Evolutionary conservation across 2,329 filamentous ascomycete genomes (phyloP).

Genomic region (Didymellaceae sp.): DNA sequence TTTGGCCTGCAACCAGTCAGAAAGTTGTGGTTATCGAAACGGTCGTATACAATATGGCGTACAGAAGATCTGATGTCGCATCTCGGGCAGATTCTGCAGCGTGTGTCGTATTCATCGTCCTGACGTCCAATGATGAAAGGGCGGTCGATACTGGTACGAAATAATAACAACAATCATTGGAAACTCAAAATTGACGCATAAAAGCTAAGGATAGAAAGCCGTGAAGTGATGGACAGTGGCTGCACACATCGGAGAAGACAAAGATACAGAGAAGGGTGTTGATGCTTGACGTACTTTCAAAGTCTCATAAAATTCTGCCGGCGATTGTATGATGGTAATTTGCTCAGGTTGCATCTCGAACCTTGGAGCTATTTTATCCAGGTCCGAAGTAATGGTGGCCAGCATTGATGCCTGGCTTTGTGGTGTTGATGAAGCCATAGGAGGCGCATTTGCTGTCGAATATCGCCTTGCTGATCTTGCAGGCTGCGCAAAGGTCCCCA

Average conservation of each 20-base stretch:
- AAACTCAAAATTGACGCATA: too few species aligned
- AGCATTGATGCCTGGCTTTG: constrained; percentile 62
- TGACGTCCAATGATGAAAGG: neutral
- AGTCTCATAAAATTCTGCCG: constrained; percentile 87
- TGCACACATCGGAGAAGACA: too few species aligned
- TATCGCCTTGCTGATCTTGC: constrained; percentile 33
- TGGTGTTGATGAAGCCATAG: constrained; percentile 37
- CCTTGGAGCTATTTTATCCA: constrained; percentile 88
- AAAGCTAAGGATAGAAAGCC: too few species aligned
- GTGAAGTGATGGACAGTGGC: too few species aligned
- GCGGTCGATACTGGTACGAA: too few species aligned
- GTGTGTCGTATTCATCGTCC: neutral
- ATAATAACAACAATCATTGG: too few species aligned
- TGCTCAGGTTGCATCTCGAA: constrained; percentile 85
- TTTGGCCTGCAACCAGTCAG: constrained; percentile 58
- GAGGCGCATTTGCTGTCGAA: constrained; percentile 41
- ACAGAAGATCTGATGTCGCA: neutral
- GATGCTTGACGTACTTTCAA: constrained; percentile 70
- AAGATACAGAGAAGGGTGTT: neutral
- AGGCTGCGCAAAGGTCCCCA: constrained; percentile 23
- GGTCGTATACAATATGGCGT: neutral
- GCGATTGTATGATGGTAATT: constrained; percentile 78
- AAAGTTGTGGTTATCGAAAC: neutral
- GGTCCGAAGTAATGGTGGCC: constrained; percentile 70
- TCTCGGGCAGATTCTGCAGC: neutral